Percentiles rank a stretch among this genome's conserved stretches.
phyloP scores from a whole-genome alignment of 495 filamentous ascomycete species.

The Neurospora sp. region DNA sequence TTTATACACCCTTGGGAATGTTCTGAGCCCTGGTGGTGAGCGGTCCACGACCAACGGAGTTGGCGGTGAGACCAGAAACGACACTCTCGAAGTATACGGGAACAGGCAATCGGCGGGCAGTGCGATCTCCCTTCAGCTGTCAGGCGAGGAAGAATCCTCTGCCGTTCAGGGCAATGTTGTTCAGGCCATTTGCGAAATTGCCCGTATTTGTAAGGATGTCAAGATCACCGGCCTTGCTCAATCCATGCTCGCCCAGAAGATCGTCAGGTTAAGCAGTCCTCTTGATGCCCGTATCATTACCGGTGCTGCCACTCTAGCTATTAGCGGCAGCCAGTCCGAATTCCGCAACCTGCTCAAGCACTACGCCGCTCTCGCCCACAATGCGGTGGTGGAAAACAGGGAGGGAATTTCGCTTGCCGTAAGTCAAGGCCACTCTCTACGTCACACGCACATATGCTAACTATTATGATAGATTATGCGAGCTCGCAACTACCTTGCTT shows the following conservation, averaged over 20 bases:
- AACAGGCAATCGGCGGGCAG: conserved; percentile 58
- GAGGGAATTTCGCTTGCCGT: conserved; percentile 51
- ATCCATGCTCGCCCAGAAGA: conserved; percentile 89
- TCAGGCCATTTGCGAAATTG: conserved; percentile 81
- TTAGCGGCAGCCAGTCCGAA: conserved; percentile 63
- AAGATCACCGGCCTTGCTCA: conserved; percentile 93
- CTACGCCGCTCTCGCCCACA: conserved; percentile 61
- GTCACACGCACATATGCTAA: conserved; percentile 9
- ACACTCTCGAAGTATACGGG: conserved; percentile 35
- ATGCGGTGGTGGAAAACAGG: conserved; percentile 59
- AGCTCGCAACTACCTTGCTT: conserved; percentile 70
- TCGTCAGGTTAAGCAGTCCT: conserved; percentile 64
- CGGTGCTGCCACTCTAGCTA: conserved; percentile 67
- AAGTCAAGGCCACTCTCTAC: conserved; percentile 26
- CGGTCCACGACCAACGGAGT: conserved; percentile 25
- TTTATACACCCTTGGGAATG: conserved; percentile 87
- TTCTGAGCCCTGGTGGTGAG: conserved; percentile 62
- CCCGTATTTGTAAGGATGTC: conserved; percentile 67
- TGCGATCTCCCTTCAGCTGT: conserved; percentile 61
- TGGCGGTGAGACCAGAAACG: conserved; percentile 25
- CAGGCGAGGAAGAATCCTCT: conserved; percentile 62
- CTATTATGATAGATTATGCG: conserved; percentile 43
- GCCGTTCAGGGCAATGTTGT: conserved; percentile 70
- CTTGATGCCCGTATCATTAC: conserved; percentile 77
- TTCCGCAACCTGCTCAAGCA: conserved; percentile 78